Base-by-base conservation (phyloP, 495 filamentous ascomycete genomes). In the Chlorociboria aeruginascens region DNA sequence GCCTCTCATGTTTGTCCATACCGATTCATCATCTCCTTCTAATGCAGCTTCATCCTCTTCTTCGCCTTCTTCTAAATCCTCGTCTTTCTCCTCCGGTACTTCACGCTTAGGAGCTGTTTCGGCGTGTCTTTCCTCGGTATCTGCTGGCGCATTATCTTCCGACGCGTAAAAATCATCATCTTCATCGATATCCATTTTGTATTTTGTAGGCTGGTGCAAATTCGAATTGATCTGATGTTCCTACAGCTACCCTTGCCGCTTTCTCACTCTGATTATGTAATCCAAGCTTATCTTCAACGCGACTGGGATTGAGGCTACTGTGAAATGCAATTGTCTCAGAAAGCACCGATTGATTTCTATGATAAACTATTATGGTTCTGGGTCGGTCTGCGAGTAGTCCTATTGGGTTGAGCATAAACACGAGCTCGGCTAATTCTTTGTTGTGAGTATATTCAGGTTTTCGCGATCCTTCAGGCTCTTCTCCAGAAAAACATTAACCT, bases 401-500 rank as follows among this genome's bases (percentile, higher is more conserved):
- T 20, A 74, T 70, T 14, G 81, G 78, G 46, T 69, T 89, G 46
- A 85, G 78, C 48, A 84, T 92, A 60, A 89, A 86, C 61, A 92
- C 85, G n/a, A 75, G 68, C 38, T 71, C 78, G 32, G 77, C 82
- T 46, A 85, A 82, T 65, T 71, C 83, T 34, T 72, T 85, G 59
- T 87, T 81, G 79, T 83, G 62, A 77, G 77, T 52, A 43, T 36
- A 9, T 45, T 35, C 20, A 8, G 13, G 17, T 7, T 30, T 28
- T 2, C 44, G 33, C 33, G 40, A 32, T 36, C n/a, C n/a, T n/a
- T n/a, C n/a, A n/a, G n/a, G n/a, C n/a, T n/a, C n/a, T n/a, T n/a
- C n/a, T n/a, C n/a, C n/a, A n/a, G n/a, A 28, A 46, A 39, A 31
- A 17, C 40, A 41, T 17, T 11, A 10, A 37, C 10, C n/a, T 13